Evolutionary conservation across 1,284 basidiomycete species (phyloP).

Genomic region (Leccinum griseonigrum): DNA sequence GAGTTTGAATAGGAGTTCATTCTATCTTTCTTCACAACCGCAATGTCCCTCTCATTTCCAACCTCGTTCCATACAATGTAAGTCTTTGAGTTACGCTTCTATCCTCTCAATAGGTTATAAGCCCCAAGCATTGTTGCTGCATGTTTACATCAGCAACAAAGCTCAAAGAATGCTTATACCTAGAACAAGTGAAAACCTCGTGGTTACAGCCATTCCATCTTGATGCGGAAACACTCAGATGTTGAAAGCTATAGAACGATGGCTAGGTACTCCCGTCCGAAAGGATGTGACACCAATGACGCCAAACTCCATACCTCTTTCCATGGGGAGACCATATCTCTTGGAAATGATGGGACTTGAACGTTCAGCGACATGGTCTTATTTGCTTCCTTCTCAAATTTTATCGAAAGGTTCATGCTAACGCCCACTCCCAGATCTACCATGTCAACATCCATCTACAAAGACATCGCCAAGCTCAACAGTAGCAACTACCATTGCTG

Average conservation of each 20-base stretch:
- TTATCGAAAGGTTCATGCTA: background rate
- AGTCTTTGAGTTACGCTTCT: too few relatives aligned
- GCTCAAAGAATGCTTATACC: background rate
- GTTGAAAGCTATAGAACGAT: background rate
- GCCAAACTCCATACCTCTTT: too few relatives aligned
- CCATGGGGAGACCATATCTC: background rate
- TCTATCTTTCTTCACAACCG: too few relatives aligned
- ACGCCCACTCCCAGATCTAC: background rate
- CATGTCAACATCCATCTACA: background rate
- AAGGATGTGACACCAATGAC: too few relatives aligned
- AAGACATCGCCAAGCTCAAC: background rate
- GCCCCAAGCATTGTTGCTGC: background rate
- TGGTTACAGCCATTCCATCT: background rate
- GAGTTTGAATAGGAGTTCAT: too few relatives aligned
- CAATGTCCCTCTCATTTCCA: too few relatives aligned
- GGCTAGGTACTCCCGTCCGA: background rate
- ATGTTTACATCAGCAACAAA: background rate
- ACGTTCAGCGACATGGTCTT: background rate
- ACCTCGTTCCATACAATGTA: too few relatives aligned
- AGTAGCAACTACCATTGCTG: background rate
- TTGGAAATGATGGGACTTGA: background rate
- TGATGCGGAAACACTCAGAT: too few relatives aligned
- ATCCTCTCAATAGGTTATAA: background rate
- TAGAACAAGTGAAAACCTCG: background rate
- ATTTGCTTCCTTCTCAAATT: background rate